A percentile compares a stretch with the other conserved stretches of the same genome.
phyloP scores from a whole-genome alignment of 1,139 yeast genomes.

The Kodamaea sp. region DNA sequence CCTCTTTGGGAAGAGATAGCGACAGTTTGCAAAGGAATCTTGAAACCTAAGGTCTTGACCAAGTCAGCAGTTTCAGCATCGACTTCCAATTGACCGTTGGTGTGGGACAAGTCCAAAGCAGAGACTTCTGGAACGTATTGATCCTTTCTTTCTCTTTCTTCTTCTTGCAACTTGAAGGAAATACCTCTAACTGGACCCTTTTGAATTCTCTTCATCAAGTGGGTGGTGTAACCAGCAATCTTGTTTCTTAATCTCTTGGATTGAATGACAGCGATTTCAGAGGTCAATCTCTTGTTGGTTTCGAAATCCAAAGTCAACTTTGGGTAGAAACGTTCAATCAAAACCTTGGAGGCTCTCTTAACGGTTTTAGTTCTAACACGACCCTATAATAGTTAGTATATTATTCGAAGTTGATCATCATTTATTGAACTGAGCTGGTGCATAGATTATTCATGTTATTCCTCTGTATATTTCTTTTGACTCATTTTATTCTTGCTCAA shows the following conservation, averaged over 20 bases:
- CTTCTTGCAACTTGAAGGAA: slow-evolving; percentile 99
- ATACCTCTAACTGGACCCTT: slow-evolving; percentile 99
- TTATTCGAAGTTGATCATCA: not conserved
- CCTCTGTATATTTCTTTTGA: not conserved
- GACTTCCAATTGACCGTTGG: slow-evolving; percentile 95
- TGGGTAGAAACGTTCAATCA: slow-evolving; percentile 99
- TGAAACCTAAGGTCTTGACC: slow-evolving; percentile 94
- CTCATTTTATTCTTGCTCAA: not conserved
- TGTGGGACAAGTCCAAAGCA: slow-evolving; percentile 97
- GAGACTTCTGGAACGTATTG: slow-evolving; percentile 99
- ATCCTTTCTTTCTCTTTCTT: slow-evolving; percentile 99
- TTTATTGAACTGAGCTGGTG: not conserved
- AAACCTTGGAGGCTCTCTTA: slow-evolving; percentile 99
- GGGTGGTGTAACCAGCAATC: slow-evolving; percentile 99
- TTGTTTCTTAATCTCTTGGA: slow-evolving; percentile 99
- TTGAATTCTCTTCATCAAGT: slow-evolving; percentile 99
- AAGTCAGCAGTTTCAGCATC: slow-evolving; percentile 97
- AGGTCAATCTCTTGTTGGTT: slow-evolving; percentile 99
- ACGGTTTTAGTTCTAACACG: slow-evolving; percentile 99
- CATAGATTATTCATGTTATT: not conserved
- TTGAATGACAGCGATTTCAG: slow-evolving; percentile 98
- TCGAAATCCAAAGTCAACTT: slow-evolving; percentile 99
- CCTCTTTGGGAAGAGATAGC: slow-evolving; percentile 92
- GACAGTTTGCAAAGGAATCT: slow-evolving; percentile 88
- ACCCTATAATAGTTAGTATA: slow-evolving; percentile 57